Percentiles rank a stretch among this genome's conserved stretches.
These are phyloP conservation scores for Brassica incana DNA, from an alignment of 345 rosid genomes.

Conservation along the genomic window DNA sequence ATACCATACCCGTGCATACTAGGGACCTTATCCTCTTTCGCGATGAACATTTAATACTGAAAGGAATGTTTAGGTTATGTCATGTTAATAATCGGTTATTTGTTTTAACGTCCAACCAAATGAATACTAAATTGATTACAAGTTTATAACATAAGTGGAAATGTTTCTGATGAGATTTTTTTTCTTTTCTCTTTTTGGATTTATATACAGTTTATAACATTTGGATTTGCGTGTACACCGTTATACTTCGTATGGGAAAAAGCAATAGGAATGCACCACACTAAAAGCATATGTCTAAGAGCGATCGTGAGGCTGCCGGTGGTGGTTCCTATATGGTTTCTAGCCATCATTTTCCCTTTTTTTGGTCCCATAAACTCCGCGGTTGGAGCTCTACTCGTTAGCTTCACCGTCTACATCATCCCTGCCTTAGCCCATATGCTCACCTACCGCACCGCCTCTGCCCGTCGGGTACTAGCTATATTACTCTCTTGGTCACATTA, in stretches of 20 bases:
- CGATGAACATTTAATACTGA: neutral
- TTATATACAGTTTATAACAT: conserved; percentile 77
- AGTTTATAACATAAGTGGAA: neutral
- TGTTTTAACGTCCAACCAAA: neutral
- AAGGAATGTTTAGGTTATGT: conserved; percentile 1
- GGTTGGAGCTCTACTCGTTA: conserved; percentile 92
- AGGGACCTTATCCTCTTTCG: conserved; percentile 9
- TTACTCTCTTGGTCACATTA: neutral
- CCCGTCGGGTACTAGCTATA: conserved; percentile 69
- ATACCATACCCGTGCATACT: neutral
- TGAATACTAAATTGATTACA: neutral
- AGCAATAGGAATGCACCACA: conserved; percentile 93
- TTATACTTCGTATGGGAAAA: conserved; percentile 98
- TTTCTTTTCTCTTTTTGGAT: neutral
- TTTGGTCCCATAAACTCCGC: conserved; percentile 98
- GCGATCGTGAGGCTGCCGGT: conserved; percentile 91
- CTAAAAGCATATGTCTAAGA: conserved; percentile 72
- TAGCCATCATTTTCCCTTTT: conserved; percentile 94
- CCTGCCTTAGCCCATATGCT: conserved; percentile 95
- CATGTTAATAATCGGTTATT: neutral
- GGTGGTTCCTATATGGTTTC: conserved; percentile 93
- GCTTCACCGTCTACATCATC: conserved; percentile 97
- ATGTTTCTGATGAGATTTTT: neutral
- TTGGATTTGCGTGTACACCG: conserved; percentile 97
- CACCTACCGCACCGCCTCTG: conserved; percentile 88